phyloP scores from a whole-genome alignment of 75 land plant species.

The Isoetes taiwanensis region DNA sequence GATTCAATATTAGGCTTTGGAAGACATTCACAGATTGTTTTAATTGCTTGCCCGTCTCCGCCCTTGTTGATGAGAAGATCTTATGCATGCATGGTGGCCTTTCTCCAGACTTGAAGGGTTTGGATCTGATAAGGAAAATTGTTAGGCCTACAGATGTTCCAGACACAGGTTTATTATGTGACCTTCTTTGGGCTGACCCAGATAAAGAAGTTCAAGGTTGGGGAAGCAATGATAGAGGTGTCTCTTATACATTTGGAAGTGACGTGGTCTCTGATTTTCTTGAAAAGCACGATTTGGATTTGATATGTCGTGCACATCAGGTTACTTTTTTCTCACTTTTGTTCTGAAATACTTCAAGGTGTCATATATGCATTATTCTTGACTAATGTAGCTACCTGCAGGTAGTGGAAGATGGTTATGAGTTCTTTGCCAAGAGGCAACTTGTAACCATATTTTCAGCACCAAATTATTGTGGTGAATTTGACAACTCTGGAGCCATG shows the following conservation, averaged over 20 bases:
- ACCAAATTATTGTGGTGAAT: constrained; percentile 53
- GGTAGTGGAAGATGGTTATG: constrained; percentile 60
- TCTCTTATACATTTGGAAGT: constrained; percentile 45
- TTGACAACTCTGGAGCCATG: constrained; percentile 49
- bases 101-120: constrained; percentile 45
- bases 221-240: constrained; percentile 51
- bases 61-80: constrained; percentile 50
- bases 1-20: constrained; percentile 49
- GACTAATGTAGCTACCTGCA: constrained; percentile 8
- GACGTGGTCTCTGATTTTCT: constrained; percentile 41
- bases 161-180: constrained; percentile 46
- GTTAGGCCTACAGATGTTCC: constrained; percentile 44
- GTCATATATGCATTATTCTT: neutral
- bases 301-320: constrained; percentile 51
- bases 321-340: constrained; percentile 6
- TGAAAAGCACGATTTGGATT: constrained; percentile 46
- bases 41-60: constrained; percentile 52
- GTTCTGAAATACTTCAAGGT: neutral
- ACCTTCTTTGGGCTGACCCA: constrained; percentile 54
- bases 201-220: constrained; percentile 43
- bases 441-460: constrained; percentile 52
- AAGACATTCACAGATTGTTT: constrained; percentile 48
- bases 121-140: constrained; percentile 38
- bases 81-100: constrained; percentile 59
- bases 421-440: constrained; percentile 51